phyloP scores from a whole-genome alignment of 1,139 yeast genomes.

The Hansenula sp. region DNA sequence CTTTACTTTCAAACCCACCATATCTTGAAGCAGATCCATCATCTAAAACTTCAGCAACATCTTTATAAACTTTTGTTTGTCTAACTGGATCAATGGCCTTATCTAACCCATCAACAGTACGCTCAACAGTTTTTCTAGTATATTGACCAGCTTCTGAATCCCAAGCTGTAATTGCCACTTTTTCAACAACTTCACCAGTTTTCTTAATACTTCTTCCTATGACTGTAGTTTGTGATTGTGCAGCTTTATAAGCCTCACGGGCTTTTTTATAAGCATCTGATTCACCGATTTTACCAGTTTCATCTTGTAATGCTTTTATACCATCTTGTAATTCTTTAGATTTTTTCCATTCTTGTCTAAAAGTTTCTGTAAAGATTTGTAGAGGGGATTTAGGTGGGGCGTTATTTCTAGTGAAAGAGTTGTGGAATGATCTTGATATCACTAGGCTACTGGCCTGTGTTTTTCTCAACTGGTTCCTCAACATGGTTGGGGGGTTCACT shows the following conservation, averaged over 20 bases:
- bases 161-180: slow-evolving; percentile 91
- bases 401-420: slow-evolving; percentile 11
- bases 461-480: slow-evolving; percentile 2
- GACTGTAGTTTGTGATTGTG: slow-evolving; percentile 76
- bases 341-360: slow-evolving; percentile 86
- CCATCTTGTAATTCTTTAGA: slow-evolving; percentile 86
- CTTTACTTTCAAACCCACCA: slow-evolving; percentile 91
- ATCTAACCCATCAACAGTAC: slow-evolving; percentile 72
- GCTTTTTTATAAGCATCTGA: slow-evolving; percentile 93
- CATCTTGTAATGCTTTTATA: slow-evolving; percentile 93
- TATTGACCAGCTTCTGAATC: slow-evolving; percentile 90
- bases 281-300: slow-evolving; percentile 92
- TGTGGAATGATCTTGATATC: slow-evolving; percentile 17
- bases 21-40: slow-evolving; percentile 87
- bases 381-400: slow-evolving; percentile 63
- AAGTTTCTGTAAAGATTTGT: slow-evolving; percentile 91
- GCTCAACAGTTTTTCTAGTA: slow-evolving; percentile 76
- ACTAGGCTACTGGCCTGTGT: not conserved
- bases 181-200: slow-evolving; percentile 94
- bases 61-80: slow-evolving; percentile 84
- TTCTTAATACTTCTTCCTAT: slow-evolving; percentile 81
- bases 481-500: not conserved
- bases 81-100: slow-evolving; percentile 95
- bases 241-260: slow-evolving; percentile 85
- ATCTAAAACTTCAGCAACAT: slow-evolving; percentile 83